Percentiles rank a stretch among this genome's conserved stretches.
phyloP scores from a whole-genome alignment of 371 early-diverging fungal species.

The Rhizopus sp. region DNA sequence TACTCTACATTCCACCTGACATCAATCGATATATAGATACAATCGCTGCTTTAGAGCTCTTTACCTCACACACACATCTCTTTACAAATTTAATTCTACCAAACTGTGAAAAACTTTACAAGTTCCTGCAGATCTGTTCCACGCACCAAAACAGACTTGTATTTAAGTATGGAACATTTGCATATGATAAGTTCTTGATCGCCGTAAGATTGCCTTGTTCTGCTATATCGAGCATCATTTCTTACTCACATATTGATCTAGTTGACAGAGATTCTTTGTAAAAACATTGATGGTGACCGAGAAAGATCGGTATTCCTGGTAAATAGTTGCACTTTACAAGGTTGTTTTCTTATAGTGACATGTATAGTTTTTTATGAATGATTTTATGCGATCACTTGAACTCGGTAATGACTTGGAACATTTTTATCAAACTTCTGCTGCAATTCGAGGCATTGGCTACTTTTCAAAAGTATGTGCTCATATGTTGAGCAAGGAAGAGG shows the following conservation, averaged over 20 bases:
- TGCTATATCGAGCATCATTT: background rate
- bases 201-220: background rate
- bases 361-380: conserved; percentile 55
- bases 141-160: conserved; percentile 46
- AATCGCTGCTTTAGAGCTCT: conserved; percentile 59
- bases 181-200: conserved; percentile 14
- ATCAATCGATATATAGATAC: conserved; percentile 9
- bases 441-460: conserved; percentile 73
- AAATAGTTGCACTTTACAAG: background rate
- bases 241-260: background rate
- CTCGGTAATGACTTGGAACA: conserved; percentile 46
- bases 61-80: conserved; percentile 51
- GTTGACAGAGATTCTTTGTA: conserved; percentile 11
- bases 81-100: conserved; percentile 49
- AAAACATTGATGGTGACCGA: conserved; percentile 17
- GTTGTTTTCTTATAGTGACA: background rate
- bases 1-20: background rate
- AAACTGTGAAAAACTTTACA: conserved; percentile 50
- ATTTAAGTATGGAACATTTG: conserved; percentile 12
- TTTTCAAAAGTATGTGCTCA: conserved; percentile 65
- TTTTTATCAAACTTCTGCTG: conserved; percentile 52
- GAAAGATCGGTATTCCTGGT: conserved; percentile 30
- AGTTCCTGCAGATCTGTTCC: conserved; percentile 42
- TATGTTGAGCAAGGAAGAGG: conserved; percentile 42
- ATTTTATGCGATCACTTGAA: conserved; percentile 44